These are phyloP conservation scores for Plantago lanceolata DNA, from an alignment of 305 asterid genomes.

Conservation along the genomic window DNA sequence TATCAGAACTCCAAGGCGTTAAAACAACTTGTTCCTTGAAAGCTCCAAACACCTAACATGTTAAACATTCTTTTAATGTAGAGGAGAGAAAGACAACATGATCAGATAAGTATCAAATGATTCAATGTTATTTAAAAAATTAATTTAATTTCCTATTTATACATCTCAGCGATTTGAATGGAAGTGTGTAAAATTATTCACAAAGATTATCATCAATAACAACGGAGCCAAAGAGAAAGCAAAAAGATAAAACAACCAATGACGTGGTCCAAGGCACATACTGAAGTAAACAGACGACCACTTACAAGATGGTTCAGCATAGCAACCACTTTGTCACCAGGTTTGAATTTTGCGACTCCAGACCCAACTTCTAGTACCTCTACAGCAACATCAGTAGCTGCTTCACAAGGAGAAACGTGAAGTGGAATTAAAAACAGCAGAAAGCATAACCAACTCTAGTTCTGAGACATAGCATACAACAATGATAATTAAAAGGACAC, in stretches of 20 bases:
- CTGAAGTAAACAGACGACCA: not conserved
- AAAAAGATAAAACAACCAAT: not conserved
- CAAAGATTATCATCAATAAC: no score
- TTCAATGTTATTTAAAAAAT: no score
- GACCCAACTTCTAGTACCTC: slow-evolving; percentile 41
- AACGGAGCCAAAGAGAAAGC: no score
- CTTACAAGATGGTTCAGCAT: slow-evolving; percentile 31
- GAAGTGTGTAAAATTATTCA: no score
- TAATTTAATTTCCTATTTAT: no score
- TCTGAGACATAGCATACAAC: not conserved
- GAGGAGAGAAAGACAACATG: no score
- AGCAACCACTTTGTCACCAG: slow-evolving; percentile 44
- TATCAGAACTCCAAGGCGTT: no score
- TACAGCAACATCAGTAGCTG: slow-evolving; percentile 43
- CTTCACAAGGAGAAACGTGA: slow-evolving; percentile 2
- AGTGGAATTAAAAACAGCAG: not conserved
- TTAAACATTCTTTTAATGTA: no score
- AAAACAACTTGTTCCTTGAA: no score
- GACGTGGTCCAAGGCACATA: slow-evolving; percentile 1
- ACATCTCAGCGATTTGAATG: no score
- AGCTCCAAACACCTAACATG: no score
- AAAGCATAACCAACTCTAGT: not conserved
- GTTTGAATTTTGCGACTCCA: slow-evolving; percentile 33
- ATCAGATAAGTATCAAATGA: no score
- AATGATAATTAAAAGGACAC: not conserved